Percentiles rank a stretch among this genome's conserved stretches.
These are phyloP conservation scores for Neurospora sp. DNA, from an alignment of 495 filamentous ascomycete genomes.

Conservation along the genomic window DNA sequence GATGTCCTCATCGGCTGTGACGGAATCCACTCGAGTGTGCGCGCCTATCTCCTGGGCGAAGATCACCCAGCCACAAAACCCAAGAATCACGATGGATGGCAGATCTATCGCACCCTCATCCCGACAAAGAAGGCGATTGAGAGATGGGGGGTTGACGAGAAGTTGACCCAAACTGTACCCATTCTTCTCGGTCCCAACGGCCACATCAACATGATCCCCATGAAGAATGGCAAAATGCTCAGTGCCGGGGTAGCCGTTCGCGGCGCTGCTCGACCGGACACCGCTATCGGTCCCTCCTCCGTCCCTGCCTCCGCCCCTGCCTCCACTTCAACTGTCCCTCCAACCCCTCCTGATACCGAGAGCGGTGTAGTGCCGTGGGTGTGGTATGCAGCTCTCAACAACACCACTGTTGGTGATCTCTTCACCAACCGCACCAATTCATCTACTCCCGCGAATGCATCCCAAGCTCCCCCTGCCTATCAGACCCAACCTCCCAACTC, in stretches of 20 bases:
- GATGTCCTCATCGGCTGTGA: slow-evolving; percentile 37
- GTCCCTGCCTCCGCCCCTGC: not conserved
- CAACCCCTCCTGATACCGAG: not conserved
- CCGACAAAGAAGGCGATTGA: slow-evolving; percentile 19
- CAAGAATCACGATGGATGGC: slow-evolving; percentile 31
- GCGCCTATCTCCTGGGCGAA: slow-evolving; percentile 28
- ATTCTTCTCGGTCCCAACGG: slow-evolving; percentile 27
- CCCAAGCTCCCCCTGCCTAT: not conserved
- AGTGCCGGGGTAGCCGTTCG: slow-evolving; percentile 30
- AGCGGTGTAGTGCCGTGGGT: not conserved
- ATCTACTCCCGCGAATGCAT: not conserved
- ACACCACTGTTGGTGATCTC: not conserved
- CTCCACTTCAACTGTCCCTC: not conserved
- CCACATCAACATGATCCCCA: slow-evolving; percentile 28
- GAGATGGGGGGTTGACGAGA: slow-evolving; percentile 21
- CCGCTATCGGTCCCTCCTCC: not conserved
- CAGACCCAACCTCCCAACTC: not conserved
- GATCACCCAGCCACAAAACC: slow-evolving; percentile 28
- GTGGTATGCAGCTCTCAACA: not conserved
- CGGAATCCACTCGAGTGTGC: slow-evolving; percentile 34
- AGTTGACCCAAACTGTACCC: slow-evolving; percentile 21
- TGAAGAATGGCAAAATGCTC: slow-evolving; percentile 29
- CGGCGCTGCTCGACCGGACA: slow-evolving; percentile 10
- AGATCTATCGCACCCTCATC: slow-evolving; percentile 35
- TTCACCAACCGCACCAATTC: not conserved